Percentiles rank a stretch among this genome's conserved stretches.
Conservation (phyloP, 768 basidiomycete genomes). For the Galerina sulciceps region DNA sequence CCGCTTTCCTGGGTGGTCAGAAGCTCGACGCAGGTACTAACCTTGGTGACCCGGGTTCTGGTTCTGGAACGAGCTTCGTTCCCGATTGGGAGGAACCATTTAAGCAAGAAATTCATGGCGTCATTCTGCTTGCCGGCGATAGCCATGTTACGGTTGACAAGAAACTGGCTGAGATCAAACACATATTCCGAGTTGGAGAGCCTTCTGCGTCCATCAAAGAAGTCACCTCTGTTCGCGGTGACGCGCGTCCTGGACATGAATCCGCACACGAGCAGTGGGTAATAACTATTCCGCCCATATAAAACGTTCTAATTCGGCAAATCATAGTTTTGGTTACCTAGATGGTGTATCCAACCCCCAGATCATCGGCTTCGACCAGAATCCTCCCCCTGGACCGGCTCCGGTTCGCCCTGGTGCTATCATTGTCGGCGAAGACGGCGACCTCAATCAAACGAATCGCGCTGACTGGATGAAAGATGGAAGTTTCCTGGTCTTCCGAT, state of each 20-base stretch:
- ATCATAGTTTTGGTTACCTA: constrained; percentile 49
- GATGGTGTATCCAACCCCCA: constrained; percentile 59
- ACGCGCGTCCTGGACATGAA: constrained; percentile 45
- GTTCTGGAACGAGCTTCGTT: constrained; percentile 22
- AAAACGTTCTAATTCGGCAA: neutral
- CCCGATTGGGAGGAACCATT: constrained; percentile 58
- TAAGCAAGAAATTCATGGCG: constrained; percentile 48
- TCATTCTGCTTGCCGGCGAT: constrained; percentile 54
- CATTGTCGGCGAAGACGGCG: constrained; percentile 47
- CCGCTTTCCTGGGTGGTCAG: constrained; percentile 46
- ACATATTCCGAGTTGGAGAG: constrained; percentile 36
- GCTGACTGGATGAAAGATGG: constrained; percentile 51
- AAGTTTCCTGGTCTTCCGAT: constrained; percentile 55
- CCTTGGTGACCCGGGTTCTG: constrained; percentile 39
- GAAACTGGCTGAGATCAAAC: constrained; percentile 34
- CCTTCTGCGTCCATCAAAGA: constrained; percentile 38
- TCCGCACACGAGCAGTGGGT: constrained; percentile 53
- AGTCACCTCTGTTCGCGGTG: constrained; percentile 38
- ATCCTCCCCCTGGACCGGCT: constrained; percentile 36
- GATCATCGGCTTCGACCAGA: constrained; percentile 40
- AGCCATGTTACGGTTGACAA: constrained; percentile 38
- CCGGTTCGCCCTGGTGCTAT: constrained; percentile 46
- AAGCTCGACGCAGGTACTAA: constrained; percentile 33
- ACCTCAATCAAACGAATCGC: constrained; percentile 28
- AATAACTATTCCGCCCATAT: neutral